Base-by-base conservation (phyloP, 2,329 filamentous ascomycete species). In the Blumeriella jaapii region DNA sequence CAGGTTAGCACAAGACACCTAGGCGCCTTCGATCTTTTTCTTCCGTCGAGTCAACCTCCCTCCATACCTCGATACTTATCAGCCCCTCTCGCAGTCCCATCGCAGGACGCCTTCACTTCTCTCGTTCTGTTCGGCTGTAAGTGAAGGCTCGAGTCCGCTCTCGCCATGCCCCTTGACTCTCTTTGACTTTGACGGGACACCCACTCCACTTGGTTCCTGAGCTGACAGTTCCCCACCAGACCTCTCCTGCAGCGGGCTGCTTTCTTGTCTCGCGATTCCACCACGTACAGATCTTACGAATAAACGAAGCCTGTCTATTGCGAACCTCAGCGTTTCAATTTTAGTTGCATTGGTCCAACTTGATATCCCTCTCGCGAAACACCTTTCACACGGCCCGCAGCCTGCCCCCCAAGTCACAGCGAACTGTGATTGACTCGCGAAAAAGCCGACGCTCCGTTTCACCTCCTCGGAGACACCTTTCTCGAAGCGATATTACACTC, bases 321-420 rank as follows among this genome's bases (percentile, higher is more conserved):
- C 31, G 10, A 10, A 18, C 20, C 16, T 17, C 15, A 14, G 25
- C 23, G 11, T 23, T 33, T 12, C 14, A 26, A 8, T 33, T 19
- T 19, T 20, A 33, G 20, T 11, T 22, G 47, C 48, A 45, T 51
- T 42, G 38, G 42, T 42, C 13, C 23, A 38, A 41, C 44, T 41
- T 34, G 33, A 48, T 43, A 41, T 43, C 28, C 24, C 29, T 53
- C 55, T 56, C 54, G 48, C 58, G 53, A 61, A 61, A 61, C 56
- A 52, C 47, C 42, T 42, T 40, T 50, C 48, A 4, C 54, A 58
- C 54, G 51, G 54, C 49, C 55, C 58, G 55, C 54, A 40, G 45
- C 53, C 54, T 51, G 50, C 44, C 53, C 45, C 38, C 18, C 36
- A 38, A 38, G 31, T 36, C 27, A 34, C 38, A 36, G 34, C n/a